Evolutionary conservation across 306 rosid genomes (phyloP).

Genomic region (Oxytropis ochrocephala): DNA sequence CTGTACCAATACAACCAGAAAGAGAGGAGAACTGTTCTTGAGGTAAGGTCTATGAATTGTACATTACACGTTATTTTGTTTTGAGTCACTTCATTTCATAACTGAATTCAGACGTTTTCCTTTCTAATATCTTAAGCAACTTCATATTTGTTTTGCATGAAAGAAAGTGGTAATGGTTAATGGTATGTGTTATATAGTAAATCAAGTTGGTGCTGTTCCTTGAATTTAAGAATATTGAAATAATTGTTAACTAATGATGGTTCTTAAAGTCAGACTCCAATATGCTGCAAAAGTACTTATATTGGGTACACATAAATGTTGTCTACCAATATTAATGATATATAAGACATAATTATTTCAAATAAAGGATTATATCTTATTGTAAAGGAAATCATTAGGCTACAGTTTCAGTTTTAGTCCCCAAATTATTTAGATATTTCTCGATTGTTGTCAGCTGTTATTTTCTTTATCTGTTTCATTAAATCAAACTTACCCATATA

Average conservation of each 20-base stretch:
- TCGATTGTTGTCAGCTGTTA: background rate
- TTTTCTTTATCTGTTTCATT: background rate
- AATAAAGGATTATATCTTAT: background rate
- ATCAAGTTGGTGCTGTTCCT: background rate
- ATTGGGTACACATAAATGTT: background rate
- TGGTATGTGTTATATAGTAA: background rate
- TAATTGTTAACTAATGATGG: background rate
- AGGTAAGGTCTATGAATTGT: conserved; percentile 41
- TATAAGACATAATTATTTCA: background rate
- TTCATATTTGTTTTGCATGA: background rate
- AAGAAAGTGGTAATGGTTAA: conserved; percentile 1
- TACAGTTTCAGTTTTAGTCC: background rate
- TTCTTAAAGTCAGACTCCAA: background rate
- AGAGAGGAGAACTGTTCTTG: conserved; percentile 87
- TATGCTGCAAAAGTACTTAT: background rate
- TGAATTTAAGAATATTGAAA: background rate
- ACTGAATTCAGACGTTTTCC: background rate
- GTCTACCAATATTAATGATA: background rate
- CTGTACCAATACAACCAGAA: conserved; percentile 90
- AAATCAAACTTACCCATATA: background rate
- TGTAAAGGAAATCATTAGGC: background rate
- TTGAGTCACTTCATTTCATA: background rate
- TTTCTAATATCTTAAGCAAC: background rate
- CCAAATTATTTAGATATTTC: background rate
- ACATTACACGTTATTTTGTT: background rate